Base-by-base conservation (phyloP, 225 moss, liverwort and hornwort genomes). In the Polytrichum formosum region DNA sequence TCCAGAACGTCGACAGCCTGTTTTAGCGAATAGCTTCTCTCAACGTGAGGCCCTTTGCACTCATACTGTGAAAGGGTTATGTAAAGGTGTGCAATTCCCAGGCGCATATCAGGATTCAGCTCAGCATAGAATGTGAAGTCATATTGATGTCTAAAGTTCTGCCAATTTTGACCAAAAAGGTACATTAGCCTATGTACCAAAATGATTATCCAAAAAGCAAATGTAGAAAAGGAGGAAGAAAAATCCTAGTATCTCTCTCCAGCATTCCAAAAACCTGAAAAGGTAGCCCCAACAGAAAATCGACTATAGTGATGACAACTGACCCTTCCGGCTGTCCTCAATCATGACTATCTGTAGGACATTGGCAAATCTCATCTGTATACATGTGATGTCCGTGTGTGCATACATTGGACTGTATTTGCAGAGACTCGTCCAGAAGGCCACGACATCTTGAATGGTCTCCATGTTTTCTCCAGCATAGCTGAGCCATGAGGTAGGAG, bases 401-500 rank as follows among this genome's bases (percentile, higher is more conserved):
- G 72, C 82, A 65, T 80, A 88, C 93, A 63, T 87, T 84, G 37
- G 22, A 72, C 6, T 85, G 81, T 69, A 92, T 74, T 17, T 82
- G 69, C 69, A 88, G 30, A 55, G 70, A 78, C 53, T 92, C 92
- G 55, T 83, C 79, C 16, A 94, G 75, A 67, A 92, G 88, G 53
- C 79, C 86, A 70, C 76, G 75, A 64, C 92, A 91, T 65, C 63
- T 74, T 53, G 53, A 26, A 67, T 66, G 78, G 13, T 90, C 65
- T 65, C 67, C 74, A 63, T 66, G 80, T 75, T 82, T 94, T 61
- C 74, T 68, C 92, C 92, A 94, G 17, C 72, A 81, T 68, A 92
- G 66, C 53, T 92, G 92, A 60, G 94, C 94, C 84, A 87, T 76
- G 54, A 94, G 87, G 71, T 92, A 94, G 5, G 78, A 76, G 20